Base-by-base conservation (phyloP, 2,329 filamentous ascomycete genomes). In the Colletotrichum sp. region DNA sequence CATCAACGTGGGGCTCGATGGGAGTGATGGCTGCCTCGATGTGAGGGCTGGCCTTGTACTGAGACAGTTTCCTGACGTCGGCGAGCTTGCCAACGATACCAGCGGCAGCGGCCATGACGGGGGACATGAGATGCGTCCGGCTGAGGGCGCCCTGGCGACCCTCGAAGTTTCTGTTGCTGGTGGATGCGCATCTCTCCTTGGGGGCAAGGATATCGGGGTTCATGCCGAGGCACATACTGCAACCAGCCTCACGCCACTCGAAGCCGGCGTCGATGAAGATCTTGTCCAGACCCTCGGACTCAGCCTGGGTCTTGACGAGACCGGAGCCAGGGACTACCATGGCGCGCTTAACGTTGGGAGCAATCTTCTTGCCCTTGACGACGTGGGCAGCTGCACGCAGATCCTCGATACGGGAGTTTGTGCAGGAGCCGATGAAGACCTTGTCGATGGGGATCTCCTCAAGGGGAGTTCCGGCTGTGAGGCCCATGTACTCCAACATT, bases 181-280 rank as follows among this genome's bases (percentile, higher is more conserved):
- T 98, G 82, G 94, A 96, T 56, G 97, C 97, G 83, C 97, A 98
- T 81, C 97, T 93, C 87, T 99, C 97, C 84, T 94, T 91, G 69
- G 97, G 96, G 3, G 96, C 92, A 62, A 98, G 91, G 78, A 99
- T 98, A 84, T 99, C 97, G 0, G 97, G 96, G 89, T 99, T 99
- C 96, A 99, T 99, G 83, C 97, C 97, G 71, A 99, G 90, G 84
- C 97, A 98, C 97, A 99, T 99, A 77, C 95, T 98, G 91, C 97
- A 99, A 65, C 97, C 97, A 79, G 97, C 97, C 87, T 99, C 97
- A 83, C 97, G 92, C 96, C 96, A 98, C 84, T 98, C 96, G 79
- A 98, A 98, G 9, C 97, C 97, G 64, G 97, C 96, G 76, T 98
- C 95, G 10, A 87, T 82, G 85, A 99, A 98, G 82, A 98, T 94